phyloP scores from a whole-genome alignment of 2,329 filamentous ascomycete genomes.

The Blastomyces emzantsi region DNA sequence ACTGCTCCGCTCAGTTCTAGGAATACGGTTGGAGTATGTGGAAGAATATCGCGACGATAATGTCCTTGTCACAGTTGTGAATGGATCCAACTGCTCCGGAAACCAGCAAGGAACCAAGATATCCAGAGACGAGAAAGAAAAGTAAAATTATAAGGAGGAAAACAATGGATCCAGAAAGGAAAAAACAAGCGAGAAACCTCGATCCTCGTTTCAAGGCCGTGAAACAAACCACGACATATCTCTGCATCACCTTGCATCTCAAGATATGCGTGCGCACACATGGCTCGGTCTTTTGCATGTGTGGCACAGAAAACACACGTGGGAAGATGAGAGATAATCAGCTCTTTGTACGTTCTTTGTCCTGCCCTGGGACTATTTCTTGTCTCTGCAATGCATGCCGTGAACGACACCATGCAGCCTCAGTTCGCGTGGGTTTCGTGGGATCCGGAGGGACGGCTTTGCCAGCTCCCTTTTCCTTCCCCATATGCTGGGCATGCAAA shows the following conservation, averaged over 20 bases:
- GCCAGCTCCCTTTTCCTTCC: neutral
- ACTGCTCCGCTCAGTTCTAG: neutral
- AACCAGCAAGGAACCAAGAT: neutral
- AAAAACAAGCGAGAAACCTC: conserved; percentile 5
- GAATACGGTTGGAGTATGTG: neutral
- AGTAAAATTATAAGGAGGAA: neutral
- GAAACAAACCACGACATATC: neutral
- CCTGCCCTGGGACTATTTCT: neutral
- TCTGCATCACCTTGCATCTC: neutral
- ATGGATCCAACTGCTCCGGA: neutral
- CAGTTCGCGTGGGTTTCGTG: neutral
- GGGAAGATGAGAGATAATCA: neutral
- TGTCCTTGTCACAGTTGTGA: neutral
- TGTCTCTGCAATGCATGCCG: neutral
- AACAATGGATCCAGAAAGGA: neutral
- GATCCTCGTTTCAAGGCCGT: neutral
- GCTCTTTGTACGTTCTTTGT: neutral
- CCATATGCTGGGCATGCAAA: neutral
- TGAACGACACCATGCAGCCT: no score
- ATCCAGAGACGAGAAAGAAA: neutral
- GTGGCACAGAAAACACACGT: conserved; percentile 1
- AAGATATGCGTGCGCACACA: neutral
- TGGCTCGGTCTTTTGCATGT: neutral
- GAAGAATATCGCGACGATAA: neutral
- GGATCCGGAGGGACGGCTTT: neutral